These are phyloP conservation scores for Leccinum subgranulosum DNA, from an alignment of 768 basidiomycete genomes.

Conservation along the genomic window DNA sequence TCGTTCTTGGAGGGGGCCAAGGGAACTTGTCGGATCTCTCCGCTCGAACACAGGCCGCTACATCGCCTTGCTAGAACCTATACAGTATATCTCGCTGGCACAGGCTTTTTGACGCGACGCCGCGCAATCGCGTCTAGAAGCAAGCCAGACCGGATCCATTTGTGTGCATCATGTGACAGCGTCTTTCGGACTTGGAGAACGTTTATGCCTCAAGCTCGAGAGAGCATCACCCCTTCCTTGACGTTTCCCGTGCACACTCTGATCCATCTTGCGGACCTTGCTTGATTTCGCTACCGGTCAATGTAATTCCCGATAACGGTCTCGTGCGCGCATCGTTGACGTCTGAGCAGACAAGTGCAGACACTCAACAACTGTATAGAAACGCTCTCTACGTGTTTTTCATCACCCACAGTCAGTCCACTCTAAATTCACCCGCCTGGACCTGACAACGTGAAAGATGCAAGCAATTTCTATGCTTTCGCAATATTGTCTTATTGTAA, in stretches of 20 bases:
- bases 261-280: conserved; percentile 23
- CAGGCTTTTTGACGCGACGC: conserved; percentile 1
- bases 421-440: not conserved
- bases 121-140: conserved; percentile 4
- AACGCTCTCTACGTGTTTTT: conserved; percentile 20
- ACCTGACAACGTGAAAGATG: conserved; percentile 13
- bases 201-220: conserved; percentile 25
- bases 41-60: not conserved
- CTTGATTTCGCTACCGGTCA: conserved; percentile 9
- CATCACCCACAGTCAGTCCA: conserved; percentile 12
- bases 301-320: conserved; percentile 25
- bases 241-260: conserved; percentile 9
- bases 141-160: not conserved
- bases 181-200: conserved; percentile 23
- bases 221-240: conserved; percentile 9
- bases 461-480: conserved; percentile 9
- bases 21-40: not conserved
- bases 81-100: not conserved
- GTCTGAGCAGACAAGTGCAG: conserved; percentile 10
- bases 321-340: conserved; percentile 17
- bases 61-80: not conserved
- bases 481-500: conserved; percentile 11
- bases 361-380: conserved; percentile 4
- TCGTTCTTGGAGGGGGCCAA: not conserved
- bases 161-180: conserved; percentile 11